These are phyloP conservation scores for Leptographium galeiforme DNA, from an alignment of 2,329 filamentous ascomycete genomes.

Conservation along the genomic window DNA sequence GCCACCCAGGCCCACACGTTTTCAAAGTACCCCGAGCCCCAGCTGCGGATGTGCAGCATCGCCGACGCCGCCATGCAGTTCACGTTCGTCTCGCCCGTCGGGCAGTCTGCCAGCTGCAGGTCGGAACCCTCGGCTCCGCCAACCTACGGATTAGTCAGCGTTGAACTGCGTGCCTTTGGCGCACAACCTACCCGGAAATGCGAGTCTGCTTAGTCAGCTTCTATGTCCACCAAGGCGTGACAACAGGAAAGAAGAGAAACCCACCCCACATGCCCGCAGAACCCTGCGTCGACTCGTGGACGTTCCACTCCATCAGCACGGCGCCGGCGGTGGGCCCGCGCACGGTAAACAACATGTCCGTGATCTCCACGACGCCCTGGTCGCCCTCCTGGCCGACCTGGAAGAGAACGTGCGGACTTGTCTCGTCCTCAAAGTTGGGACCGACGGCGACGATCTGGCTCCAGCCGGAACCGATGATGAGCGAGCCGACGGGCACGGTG, in stretches of 20 bases:
- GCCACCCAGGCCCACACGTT: constrained; percentile 54
- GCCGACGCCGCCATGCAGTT: constrained; percentile 46
- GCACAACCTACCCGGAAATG: constrained; percentile 46
- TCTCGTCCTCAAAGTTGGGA: constrained; percentile 42
- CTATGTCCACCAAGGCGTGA: too few species aligned
- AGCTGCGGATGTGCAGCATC: constrained; percentile 31
- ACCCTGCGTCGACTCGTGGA: constrained; percentile 35
- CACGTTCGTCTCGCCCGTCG: constrained; percentile 23
- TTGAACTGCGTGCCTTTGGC: too few species aligned
- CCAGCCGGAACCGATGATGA: not conserved
- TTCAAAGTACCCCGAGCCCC: constrained; percentile 30
- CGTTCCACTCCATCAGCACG: constrained; percentile 61
- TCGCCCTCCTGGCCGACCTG: constrained; percentile 50
- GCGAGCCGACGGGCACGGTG: not conserved
- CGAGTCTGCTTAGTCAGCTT: constrained; percentile 25
- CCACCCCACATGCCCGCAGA: constrained; percentile 8
- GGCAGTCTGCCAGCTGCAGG: constrained; percentile 48
- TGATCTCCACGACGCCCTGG: constrained; percentile 52
- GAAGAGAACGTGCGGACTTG: constrained; percentile 50
- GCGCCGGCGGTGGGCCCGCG: constrained; percentile 54
- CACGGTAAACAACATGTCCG: constrained; percentile 54
- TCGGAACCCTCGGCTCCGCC: constrained; percentile 57
- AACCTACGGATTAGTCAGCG: not conserved
- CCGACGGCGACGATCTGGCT: constrained; percentile 22
- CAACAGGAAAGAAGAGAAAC: too few species aligned